A percentile compares a stretch with the other conserved stretches of the same genome.
Conservation (phyloP, 106 monocot genomes). For the Dioscorea alata region DNA sequence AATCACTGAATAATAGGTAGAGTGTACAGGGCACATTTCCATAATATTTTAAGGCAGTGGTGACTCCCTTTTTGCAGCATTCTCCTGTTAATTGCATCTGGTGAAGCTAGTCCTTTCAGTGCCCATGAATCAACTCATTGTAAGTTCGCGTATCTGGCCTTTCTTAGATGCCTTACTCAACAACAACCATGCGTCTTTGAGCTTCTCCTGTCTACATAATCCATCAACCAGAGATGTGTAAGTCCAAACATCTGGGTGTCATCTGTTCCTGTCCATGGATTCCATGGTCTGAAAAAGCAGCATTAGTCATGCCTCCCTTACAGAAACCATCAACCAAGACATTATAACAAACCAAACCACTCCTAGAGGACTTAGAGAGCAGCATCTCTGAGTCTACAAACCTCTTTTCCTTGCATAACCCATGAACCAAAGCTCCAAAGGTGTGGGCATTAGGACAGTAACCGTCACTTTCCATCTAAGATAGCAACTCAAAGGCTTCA, state of each 20-base stretch:
- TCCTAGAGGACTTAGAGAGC: conserved; percentile 4
- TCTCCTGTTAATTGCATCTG: conserved; percentile 84
- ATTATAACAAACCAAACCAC: conserved; percentile 15
- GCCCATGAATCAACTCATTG: conserved; percentile 4
- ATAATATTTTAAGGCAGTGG: conserved; percentile 70
- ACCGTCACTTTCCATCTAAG: conserved; percentile 15
- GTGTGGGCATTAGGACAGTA: conserved; percentile 15
- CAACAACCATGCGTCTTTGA: too few relatives aligned
- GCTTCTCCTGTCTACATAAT: too few relatives aligned
- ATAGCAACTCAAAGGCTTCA: conserved; percentile 12
- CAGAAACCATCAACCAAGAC: conserved; percentile 17
- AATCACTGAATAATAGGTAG: conserved; percentile 74
- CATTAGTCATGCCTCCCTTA: conserved; percentile 10
- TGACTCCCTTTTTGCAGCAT: conserved; percentile 91
- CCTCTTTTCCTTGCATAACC: conserved; percentile 12
- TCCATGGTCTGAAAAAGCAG: conserved; percentile 3
- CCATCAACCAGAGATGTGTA: too few relatives aligned
- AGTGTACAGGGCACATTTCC: conserved; percentile 76
- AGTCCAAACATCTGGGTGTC: neutral
- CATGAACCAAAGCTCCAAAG: conserved; percentile 8
- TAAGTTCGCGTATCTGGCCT: neutral
- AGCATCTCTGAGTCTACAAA: conserved; percentile 8
- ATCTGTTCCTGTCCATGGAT: too few relatives aligned
- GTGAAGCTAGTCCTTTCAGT: conserved; percentile 41
- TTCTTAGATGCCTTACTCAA: too few relatives aligned